Evolutionary conservation across 208 protist genomes (phyloP).

Genomic region (Borovskyia barvae): DNA sequence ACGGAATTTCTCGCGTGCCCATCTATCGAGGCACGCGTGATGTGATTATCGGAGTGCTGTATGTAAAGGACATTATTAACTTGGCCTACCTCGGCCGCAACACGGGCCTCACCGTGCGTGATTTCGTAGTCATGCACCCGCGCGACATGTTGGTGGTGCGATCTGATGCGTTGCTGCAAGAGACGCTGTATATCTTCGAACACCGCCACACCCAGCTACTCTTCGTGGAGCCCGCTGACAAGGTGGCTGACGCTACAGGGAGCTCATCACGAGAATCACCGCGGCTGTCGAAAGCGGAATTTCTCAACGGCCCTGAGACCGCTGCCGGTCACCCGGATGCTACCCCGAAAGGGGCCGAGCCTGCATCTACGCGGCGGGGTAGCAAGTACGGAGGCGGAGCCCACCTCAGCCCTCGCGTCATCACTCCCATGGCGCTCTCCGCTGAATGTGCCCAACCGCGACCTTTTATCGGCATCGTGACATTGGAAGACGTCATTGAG

Average conservation of each 20-base stretch:
- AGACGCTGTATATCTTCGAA: conserved; percentile 62
- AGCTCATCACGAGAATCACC: not conserved
- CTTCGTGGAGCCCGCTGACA: conserved; percentile 33
- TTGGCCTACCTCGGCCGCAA: conserved; percentile 33
- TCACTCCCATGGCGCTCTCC: conserved; percentile 12
- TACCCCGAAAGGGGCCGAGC: no score
- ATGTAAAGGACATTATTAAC: conserved; percentile 69
- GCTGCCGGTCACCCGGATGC: not conserved
- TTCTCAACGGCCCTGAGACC: not conserved
- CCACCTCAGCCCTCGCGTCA: conserved; percentile 2
- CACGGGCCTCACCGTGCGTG: conserved; percentile 38
- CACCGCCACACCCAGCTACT: conserved; percentile 49
- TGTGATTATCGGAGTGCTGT: conserved; percentile 71
- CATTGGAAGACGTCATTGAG: conserved; percentile 84
- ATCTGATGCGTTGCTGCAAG: conserved; percentile 38
- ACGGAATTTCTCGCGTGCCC: conserved; percentile 71
- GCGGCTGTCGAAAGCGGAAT: not conserved
- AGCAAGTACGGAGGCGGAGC: not conserved
- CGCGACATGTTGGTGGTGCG: conserved; percentile 53
- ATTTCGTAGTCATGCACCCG: conserved; percentile 52
- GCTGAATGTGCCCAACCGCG: conserved; percentile 10
- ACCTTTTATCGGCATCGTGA: conserved; percentile 51
- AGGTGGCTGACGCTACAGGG: not conserved
- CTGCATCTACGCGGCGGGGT: not conserved
- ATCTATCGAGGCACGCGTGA: conserved; percentile 38